Conservation (phyloP, 768 basidiomycete genomes). For the Saitozyma sp. region DNA sequence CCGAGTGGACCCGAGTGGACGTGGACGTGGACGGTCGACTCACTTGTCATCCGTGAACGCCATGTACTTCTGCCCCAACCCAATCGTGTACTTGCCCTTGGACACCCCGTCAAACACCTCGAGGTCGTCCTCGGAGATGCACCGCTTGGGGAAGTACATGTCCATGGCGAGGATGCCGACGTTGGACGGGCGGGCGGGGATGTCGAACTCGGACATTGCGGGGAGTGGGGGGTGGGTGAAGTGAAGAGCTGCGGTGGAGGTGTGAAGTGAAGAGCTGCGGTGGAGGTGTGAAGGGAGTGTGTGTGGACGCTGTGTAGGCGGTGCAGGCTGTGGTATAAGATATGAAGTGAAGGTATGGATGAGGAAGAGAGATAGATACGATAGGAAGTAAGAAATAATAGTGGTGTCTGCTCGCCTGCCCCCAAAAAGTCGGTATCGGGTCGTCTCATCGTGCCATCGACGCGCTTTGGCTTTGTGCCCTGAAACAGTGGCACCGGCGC, state of each 20-base stretch:
- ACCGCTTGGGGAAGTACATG: constrained; percentile 92
- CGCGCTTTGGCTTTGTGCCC: not conserved
- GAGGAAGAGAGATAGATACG: not conserved
- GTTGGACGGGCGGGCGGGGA: constrained; percentile 71
- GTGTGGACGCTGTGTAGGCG: no score
- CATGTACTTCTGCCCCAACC: constrained; percentile 97
- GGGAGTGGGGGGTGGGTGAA: not conserved
- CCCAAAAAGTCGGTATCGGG: not conserved
- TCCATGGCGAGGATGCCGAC: constrained; percentile 93
- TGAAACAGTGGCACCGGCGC: not conserved
- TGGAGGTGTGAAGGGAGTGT: no score
- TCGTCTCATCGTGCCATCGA: not conserved
- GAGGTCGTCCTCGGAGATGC: constrained; percentile 91
- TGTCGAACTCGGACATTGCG: constrained; percentile 43
- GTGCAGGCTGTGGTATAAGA: no score
- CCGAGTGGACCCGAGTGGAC: not conserved
- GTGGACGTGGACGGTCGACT: constrained; percentile 10
- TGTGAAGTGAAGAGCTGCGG: no score
- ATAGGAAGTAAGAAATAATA: not conserved
- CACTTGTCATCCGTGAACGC: constrained; percentile 92
- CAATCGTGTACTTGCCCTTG: constrained; percentile 98
- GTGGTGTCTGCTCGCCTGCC: not conserved
- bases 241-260: no score
- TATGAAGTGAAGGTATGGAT: no score
- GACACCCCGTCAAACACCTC: constrained; percentile 92